Conservation (phyloP, 352 stramenopile genomes). For the Pythium guiyangense region DNA sequence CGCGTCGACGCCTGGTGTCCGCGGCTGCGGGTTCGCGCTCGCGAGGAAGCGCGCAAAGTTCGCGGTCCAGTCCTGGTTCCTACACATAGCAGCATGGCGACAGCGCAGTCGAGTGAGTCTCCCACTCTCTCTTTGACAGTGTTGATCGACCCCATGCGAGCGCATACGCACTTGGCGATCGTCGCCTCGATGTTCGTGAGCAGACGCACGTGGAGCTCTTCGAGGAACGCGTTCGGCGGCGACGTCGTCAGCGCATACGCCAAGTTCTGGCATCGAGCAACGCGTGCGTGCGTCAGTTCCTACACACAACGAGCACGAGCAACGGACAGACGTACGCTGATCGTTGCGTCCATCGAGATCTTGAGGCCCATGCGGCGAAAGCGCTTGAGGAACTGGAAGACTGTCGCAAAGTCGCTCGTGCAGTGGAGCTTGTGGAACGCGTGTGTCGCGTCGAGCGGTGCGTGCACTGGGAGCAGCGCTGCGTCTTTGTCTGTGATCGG, state of each 20-base stretch:
- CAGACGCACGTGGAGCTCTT: conserved; percentile 43
- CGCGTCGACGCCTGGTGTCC: conserved; percentile 6
- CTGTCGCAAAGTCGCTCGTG: conserved; percentile 43
- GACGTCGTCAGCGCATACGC: conserved; percentile 30
- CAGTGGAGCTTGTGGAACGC: conserved; percentile 34
- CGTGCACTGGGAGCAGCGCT: conserved; percentile 30
- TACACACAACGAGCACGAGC: no score
- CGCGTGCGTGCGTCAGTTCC: no score
- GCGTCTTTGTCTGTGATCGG: neutral
- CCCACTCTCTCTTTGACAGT: neutral
- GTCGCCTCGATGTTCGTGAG: conserved; percentile 40
- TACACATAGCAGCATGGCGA: conserved; percentile 6
- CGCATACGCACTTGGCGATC: conserved; percentile 38
- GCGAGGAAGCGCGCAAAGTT: conserved; percentile 46
- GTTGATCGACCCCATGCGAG: no score
- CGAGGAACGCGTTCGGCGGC: conserved; percentile 25
- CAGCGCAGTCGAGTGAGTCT: neutral
- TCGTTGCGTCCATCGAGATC: conserved; percentile 31
- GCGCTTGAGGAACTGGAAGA: conserved; percentile 67
- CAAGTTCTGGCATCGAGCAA: conserved; percentile 19
- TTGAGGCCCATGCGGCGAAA: conserved; percentile 57
- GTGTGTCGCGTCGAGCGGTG: conserved; percentile 20
- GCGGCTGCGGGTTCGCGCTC: conserved; percentile 20
- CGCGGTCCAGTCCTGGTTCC: conserved; percentile 40
- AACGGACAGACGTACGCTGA: conserved; percentile 28